Base-by-base conservation (phyloP, 2,329 filamentous ascomycete species). In the Aspergillus hiratsukae region DNA sequence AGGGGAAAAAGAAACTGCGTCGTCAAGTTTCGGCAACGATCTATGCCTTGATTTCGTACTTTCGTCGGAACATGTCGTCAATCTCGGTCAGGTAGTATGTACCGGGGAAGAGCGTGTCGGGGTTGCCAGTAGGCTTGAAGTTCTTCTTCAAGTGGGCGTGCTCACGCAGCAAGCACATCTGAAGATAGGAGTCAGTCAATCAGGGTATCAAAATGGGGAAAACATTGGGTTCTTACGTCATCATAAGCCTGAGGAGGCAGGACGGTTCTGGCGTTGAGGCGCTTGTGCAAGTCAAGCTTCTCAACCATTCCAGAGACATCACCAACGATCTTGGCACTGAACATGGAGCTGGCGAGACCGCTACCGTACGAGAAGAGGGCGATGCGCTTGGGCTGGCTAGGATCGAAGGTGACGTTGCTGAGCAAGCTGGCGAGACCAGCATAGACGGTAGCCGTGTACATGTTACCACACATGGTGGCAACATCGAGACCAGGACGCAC, bases 1-100 rank as follows among this genome's bases (percentile, higher is more conserved):
- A 59, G 58, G 54, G 54, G 60, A 56, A 29, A 54, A 61, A 61
- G 61, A 56, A 49, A 54, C 56, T 61, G 41, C 40, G 52, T 48
- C 56, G 53, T 63, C 53, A 61, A 31, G 53, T 53, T 35, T 56
- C 55, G 57, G 54, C 59, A 57, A 37, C 57, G 41, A 57, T 61
- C 71, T 83, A 92, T 74, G 82, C 86, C 83, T 92, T 89, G 78
- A 92, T 72, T 55, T 81, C 77, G 76, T 94, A 94, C 72, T 83
- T 83, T 68, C 90, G 85, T 79, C 88, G 87, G 86, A 90, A 94
- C 88, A 91, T 91, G 66, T 90, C 88, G 69, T 94, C 89, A 49
- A 94, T 83, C 73, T 87, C 86, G 70, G 84, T 85, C 57, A 94
- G 82, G 78, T 92, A 94, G 80, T 93, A 94, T 23, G 86, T 85